Conservation (phyloP, 1,284 basidiomycete genomes). For the Ganoderma sinense region DNA sequence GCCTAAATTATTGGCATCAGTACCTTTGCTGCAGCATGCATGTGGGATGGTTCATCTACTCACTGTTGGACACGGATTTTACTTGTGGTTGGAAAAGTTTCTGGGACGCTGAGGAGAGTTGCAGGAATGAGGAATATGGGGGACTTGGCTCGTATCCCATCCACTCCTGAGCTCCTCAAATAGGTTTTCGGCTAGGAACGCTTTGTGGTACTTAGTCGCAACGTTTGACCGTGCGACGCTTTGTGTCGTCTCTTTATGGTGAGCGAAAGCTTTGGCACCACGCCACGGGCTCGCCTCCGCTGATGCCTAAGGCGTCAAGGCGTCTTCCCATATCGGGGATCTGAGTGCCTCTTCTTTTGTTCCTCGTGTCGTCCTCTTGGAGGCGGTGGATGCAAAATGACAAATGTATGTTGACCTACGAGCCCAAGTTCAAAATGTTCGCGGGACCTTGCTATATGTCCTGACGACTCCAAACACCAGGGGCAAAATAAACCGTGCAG, state of each 20-base stretch:
- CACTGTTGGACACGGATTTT: background rate
- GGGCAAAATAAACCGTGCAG: background rate
- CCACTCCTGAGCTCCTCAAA: slow-evolving; percentile 16
- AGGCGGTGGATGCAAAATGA: background rate
- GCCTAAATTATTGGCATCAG: background rate
- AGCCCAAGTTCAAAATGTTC: background rate
- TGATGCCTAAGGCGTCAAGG: background rate
- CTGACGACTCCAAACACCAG: background rate
- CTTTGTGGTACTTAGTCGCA: slow-evolving; percentile 17
- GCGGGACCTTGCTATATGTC: background rate
- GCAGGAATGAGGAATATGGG: background rate
- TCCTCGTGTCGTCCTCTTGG: background rate
- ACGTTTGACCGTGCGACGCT: slow-evolving; percentile 8
- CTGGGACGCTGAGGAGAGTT: background rate
- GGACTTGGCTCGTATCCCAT: slow-evolving; percentile 7
- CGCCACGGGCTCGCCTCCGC: background rate
- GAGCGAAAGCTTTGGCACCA: background rate
- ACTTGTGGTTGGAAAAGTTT: background rate
- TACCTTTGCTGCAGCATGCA: background rate
- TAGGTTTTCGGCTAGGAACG: slow-evolving; percentile 16
- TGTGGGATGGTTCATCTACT: background rate
- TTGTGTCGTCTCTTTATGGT: slow-evolving; percentile 22
- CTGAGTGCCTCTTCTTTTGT: background rate
- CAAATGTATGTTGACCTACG: background rate
- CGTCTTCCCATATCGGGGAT: background rate